Percentiles rank a stretch among this genome's conserved stretches.
Conservation (phyloP, 306 rosid species). For the Citrullus amarus region DNA sequence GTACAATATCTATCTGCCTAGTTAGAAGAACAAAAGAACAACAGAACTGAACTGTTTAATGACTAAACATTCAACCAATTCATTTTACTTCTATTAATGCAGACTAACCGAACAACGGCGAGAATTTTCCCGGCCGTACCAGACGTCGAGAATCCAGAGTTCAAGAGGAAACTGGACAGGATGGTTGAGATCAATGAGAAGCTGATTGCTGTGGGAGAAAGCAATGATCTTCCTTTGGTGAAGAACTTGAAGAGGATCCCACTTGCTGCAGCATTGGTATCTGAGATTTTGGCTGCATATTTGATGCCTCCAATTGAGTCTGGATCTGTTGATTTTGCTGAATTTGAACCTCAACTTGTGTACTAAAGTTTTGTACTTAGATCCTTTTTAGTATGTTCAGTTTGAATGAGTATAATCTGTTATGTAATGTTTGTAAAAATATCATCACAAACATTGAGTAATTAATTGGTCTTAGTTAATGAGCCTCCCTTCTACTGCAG, state of each 20-base stretch:
- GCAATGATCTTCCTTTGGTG: conserved; percentile 46
- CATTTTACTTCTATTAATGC: conserved; percentile 14
- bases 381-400: not conserved
- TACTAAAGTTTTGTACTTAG: conserved; percentile 44
- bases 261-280: conserved; percentile 60
- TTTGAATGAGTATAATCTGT: not conserved
- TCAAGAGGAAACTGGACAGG: conserved; percentile 76
- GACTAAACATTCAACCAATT: not conserved
- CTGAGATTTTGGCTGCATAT: conserved; percentile 80
- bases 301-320: conserved; percentile 92
- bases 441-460: conserved; percentile 8
- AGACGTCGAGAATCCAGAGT: conserved; percentile 95
- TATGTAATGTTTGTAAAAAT: conserved; percentile 9
- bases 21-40: not conserved
- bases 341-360: conserved; percentile 73
- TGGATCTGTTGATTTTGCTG: conserved; percentile 93
- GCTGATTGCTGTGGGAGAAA: conserved; percentile 66
- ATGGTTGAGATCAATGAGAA: conserved; percentile 80
- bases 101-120: conserved; percentile 98
- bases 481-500: not conserved
- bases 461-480: not conserved
- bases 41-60: not conserved
- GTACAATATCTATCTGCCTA: not conserved
- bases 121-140: conserved; percentile 91
- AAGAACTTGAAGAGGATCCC: conserved; percentile 95